A percentile compares a stretch with the other conserved stretches of the same genome.
phyloP scores from a whole-genome alignment of 2,329 filamentous ascomycete genomes.

The Cercospora sp. region DNA sequence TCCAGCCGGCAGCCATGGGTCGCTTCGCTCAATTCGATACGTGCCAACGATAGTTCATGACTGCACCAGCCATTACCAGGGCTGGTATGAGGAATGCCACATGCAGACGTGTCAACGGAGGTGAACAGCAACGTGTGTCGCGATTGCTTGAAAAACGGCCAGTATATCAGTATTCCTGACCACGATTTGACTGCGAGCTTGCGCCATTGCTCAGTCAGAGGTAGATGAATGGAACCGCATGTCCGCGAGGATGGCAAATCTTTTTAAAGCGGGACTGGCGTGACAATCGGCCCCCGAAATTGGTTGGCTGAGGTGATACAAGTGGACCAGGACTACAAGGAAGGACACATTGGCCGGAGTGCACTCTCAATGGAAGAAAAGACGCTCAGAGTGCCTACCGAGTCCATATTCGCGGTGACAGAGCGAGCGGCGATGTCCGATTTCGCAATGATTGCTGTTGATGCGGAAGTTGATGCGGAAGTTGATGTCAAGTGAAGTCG shows the following conservation, averaged over 20 bases:
- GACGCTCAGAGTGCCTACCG: not conserved
- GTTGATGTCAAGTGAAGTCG: not conserved
- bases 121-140: not conserved
- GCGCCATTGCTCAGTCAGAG: not conserved
- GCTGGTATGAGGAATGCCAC: not conserved
- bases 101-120: not conserved
- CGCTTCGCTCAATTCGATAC: not conserved
- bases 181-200: not conserved
- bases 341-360: not conserved
- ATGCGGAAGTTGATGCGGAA: not conserved
- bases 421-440: not conserved
- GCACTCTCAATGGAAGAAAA: not conserved
- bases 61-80: not conserved
- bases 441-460: not conserved
- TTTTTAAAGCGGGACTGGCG: constrained; percentile 3
- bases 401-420: not conserved
- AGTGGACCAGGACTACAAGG: not conserved
- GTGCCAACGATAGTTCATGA: not conserved
- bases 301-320: constrained; percentile 9
- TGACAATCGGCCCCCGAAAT: constrained; percentile 3
- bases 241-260: not conserved
- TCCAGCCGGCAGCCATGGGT: not conserved
- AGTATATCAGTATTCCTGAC: not conserved
- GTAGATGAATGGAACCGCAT: not conserved
- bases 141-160: not conserved